Base-by-base conservation (phyloP, 139 green algal species). In the Eudorina sp. region DNA sequence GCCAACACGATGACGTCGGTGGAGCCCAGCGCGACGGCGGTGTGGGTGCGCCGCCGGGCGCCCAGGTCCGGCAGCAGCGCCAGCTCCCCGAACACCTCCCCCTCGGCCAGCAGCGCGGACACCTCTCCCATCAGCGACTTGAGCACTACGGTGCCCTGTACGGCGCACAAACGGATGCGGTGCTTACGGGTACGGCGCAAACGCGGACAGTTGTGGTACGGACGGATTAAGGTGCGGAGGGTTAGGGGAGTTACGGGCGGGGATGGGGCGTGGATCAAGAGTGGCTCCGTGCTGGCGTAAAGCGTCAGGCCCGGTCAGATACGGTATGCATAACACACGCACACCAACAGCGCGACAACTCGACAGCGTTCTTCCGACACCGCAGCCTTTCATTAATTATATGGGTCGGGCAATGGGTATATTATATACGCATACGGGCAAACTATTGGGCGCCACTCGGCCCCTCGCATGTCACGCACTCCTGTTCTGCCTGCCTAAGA, bases 41-140 rank as follows among this genome's bases (percentile, higher is more conserved):
- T 76, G n/a, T 34, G 16, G 18, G 2, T 25, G 27, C 80, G 43
- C 60, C 80, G 19, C 43, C 80, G 41, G 14, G 80, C 80, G 14
- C 53, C 60, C 60, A 86, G 43, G 41, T 76, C 80, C 4, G 58
- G 80, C 41, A 86, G 80, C 60, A 86, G 80, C 58, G 80, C 80
- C 80, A 76, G 40, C 80, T 86, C 60, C 1, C 80, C 80, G 18
- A 86, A 77, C 14, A 38, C 29, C 23, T 86, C 60, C 2, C 80
- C 80, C 0, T 41, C 16, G 0, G 4, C 11, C 29, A 86, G 60
- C 41, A 86, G 60, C 29, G 18, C 41, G 0, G 43, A 46, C 21
- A 86, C 11, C 36, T 86, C 80, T 18, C 60, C 58, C 6, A 3
- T 3, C 21, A 68, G 25, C 1, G 40, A 38, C 38, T 16, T 41